Evolutionary conservation across 1,139 yeast genomes (phyloP).

Genomic region (Spathaspora sp.): DNA sequence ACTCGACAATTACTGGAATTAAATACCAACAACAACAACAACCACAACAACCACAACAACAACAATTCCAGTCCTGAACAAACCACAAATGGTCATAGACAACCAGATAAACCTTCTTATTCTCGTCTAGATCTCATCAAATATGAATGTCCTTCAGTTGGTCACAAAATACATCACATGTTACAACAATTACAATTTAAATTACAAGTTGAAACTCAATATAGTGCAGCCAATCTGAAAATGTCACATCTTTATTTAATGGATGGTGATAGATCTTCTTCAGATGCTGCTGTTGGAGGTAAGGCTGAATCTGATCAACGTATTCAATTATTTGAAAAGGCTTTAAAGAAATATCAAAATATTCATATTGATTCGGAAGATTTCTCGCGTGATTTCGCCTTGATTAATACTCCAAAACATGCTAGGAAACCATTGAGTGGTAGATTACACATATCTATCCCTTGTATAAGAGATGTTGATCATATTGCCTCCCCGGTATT

Average conservation of each 20-base stretch:
- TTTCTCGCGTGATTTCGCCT: conserved; percentile 61
- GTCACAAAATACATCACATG: conserved; percentile 96
- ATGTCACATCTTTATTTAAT: conserved; percentile 79
- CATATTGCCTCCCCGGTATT: conserved; percentile 84
- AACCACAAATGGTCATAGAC: conserved; percentile 13
- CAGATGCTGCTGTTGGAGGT: conserved; percentile 88
- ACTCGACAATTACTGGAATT: conserved; percentile 30
- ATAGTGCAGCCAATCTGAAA: conserved; percentile 88
- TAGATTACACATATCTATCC: conserved; percentile 63
- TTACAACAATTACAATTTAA: conserved; percentile 91
- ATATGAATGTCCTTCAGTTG: conserved; percentile 91
- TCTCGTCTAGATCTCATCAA: conserved; percentile 80
- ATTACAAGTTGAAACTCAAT: conserved; percentile 89
- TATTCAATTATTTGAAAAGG: conserved; percentile 77
- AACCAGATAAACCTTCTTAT: conserved; percentile 38
- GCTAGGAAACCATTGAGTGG: conserved; percentile 86
- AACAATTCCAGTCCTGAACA: background rate
- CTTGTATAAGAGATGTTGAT: conserved; percentile 84
- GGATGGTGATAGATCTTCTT: conserved; percentile 87
- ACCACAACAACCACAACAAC: too few species aligned
- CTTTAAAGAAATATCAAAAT: conserved; percentile 84
- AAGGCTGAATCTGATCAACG: conserved; percentile 81
- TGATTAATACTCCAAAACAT: conserved; percentile 64
- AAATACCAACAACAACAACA: conserved; percentile 5
- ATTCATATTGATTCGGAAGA: conserved; percentile 76